Conservation (phyloP, 306 rosid genomes). For the Delonix regia region DNA sequence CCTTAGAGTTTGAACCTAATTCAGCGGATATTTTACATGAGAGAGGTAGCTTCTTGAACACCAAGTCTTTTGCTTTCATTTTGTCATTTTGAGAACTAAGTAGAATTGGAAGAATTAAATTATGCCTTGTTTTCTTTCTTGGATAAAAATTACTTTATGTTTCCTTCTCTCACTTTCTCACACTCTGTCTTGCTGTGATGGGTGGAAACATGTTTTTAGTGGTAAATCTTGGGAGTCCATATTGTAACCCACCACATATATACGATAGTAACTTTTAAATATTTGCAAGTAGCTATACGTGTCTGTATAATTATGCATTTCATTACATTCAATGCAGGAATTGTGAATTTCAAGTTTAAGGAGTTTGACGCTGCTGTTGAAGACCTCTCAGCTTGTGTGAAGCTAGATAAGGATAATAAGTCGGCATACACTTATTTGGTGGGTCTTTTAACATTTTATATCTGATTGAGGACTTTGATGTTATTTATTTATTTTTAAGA, state of each 20-base stretch:
- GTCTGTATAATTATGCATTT: conserved; percentile 22
- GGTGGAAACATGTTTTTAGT: conserved; percentile 4
- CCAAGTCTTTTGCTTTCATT: neutral
- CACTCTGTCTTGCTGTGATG: neutral
- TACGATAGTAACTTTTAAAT: conserved; percentile 18
- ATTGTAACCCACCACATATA: too few relatives aligned
- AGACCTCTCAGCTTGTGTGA: conserved; percentile 81
- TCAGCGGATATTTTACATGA: conserved; percentile 85
- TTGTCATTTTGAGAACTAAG: conserved; percentile 21
- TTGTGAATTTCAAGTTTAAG: conserved; percentile 90
- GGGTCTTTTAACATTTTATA: conserved; percentile 36
- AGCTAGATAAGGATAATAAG: conserved; percentile 69
- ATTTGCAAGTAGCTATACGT: conserved; percentile 8
- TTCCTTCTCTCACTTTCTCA: neutral
- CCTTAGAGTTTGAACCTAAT: conserved; percentile 82
- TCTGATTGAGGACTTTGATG: conserved; percentile 36
- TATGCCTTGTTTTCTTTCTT: conserved; percentile 6
- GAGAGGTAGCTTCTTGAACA: conserved; percentile 67
- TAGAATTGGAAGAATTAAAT: conserved; percentile 12
- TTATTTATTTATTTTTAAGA: conserved; percentile 31
- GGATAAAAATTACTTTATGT: neutral
- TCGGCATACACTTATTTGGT: conserved; percentile 90
- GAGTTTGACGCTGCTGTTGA: conserved; percentile 76
- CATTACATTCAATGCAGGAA: conserved; percentile 56
- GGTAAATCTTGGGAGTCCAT: conserved; percentile 29